Conservation (phyloP, 164 flowering plant genomes). For the Vitis labrusca region DNA sequence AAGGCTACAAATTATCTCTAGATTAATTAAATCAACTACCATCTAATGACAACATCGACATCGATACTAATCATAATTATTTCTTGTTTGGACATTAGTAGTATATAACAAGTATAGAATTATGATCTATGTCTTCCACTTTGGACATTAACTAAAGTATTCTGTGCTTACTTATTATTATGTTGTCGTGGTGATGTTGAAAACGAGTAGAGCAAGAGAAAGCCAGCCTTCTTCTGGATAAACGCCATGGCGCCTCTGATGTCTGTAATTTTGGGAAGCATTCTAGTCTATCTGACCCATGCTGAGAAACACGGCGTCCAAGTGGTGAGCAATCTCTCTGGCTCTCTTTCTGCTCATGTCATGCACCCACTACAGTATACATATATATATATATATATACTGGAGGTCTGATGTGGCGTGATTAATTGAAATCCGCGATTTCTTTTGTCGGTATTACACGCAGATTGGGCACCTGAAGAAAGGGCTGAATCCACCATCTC, state of each 20-base stretch:
- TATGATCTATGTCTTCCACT: too few species aligned
- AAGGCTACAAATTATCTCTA: too few species aligned
- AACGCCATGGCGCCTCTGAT: slow-evolving; percentile 76
- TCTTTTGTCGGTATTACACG: slow-evolving; percentile 4
- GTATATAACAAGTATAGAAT: too few species aligned
- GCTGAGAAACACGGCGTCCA: slow-evolving; percentile 80
- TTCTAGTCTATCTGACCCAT: slow-evolving; percentile 70
- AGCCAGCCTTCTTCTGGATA: slow-evolving; percentile 69
- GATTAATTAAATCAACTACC: too few species aligned
- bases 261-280: slow-evolving; percentile 70
- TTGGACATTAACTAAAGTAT: too few species aligned
- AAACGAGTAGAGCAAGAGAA: slow-evolving; percentile 48
- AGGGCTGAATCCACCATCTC: slow-evolving; percentile 77
- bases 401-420: too few species aligned
- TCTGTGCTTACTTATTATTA: too few species aligned
- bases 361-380: background rate
- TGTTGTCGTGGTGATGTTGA: too few species aligned
- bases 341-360: slow-evolving; percentile 4
- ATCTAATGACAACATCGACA: too few species aligned
- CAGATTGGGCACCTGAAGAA: slow-evolving; percentile 85
- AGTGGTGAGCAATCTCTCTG: slow-evolving; percentile 53
- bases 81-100: background rate
- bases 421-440: too few species aligned
- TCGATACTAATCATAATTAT: background rate
- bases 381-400: too few species aligned